phyloP scores from a whole-genome alignment of 75 land plant species.

The Sequoiadendron giganteum region DNA sequence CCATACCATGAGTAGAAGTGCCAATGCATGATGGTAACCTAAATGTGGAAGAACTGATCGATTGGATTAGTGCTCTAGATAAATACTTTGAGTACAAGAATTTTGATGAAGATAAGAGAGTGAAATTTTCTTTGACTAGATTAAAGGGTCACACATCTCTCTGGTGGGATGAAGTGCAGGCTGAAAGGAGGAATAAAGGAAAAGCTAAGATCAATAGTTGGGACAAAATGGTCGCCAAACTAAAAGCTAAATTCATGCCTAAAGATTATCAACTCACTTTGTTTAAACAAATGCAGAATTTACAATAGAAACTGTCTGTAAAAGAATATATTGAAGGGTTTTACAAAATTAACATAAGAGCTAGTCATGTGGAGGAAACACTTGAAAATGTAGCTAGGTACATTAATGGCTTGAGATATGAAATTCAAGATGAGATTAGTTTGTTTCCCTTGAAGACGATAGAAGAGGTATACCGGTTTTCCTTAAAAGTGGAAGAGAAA shows the following conservation, averaged over 20 bases:
- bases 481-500: no score
- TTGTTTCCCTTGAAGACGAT: no score
- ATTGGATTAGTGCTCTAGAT: background rate
- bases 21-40: background rate
- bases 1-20: background rate
- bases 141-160: background rate
- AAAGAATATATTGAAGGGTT: no score
- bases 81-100: background rate
- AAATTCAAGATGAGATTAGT: no score
- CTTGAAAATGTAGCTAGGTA: no score
- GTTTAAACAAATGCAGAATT: background rate
- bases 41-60: background rate
- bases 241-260: background rate
- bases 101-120: background rate
- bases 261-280: background rate
- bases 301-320: background rate
- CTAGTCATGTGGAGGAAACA: no score
- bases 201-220: no score
- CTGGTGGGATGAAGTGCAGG: background rate
- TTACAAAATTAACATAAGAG: no score
- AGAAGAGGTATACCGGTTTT: no score
- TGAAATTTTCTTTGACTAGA: background rate
- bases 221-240: background rate
- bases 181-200: no score
- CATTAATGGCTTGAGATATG: no score